Conservation (phyloP, 371 early-diverging fungal species). For the Mucor ambiguus region DNA sequence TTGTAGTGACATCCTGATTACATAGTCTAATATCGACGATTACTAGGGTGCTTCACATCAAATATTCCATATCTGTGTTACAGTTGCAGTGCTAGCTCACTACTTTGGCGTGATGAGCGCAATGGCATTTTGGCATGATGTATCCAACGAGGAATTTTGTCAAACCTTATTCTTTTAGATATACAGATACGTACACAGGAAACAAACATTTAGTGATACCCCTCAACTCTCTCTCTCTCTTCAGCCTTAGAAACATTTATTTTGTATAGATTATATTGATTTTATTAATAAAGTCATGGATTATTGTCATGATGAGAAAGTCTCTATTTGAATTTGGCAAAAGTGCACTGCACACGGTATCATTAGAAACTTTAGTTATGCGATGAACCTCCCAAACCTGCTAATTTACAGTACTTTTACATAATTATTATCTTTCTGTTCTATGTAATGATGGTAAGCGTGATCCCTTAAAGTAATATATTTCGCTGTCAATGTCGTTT, state of each 20-base stretch:
- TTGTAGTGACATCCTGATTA: neutral
- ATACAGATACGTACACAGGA: neutral
- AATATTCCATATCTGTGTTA: slow-evolving; percentile 87
- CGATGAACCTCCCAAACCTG: no score
- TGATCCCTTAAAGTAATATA: no score
- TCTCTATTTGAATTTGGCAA: no score
- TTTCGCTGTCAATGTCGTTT: no score
- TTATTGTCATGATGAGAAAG: no score
- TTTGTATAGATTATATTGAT: neutral
- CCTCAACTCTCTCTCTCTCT: neutral
- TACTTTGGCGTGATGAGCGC: slow-evolving; percentile 79
- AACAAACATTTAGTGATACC: neutral
- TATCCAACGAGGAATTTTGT: slow-evolving; percentile 23
- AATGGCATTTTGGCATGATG: slow-evolving; percentile 55
- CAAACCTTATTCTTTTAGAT: neutral
- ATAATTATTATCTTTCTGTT: no score
- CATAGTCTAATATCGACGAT: neutral
- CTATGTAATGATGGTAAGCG: no score
- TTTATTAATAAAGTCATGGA: neutral
- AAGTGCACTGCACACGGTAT: no score
- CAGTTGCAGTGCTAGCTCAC: slow-evolving; percentile 78
- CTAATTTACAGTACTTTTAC: no score
- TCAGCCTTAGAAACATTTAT: neutral
- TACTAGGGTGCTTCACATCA: slow-evolving; percentile 81
- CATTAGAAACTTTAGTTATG: no score